Base-by-base conservation (phyloP, 192 early-diverging fungal genomes). In the Rhizoclosmatium sp. region DNA sequence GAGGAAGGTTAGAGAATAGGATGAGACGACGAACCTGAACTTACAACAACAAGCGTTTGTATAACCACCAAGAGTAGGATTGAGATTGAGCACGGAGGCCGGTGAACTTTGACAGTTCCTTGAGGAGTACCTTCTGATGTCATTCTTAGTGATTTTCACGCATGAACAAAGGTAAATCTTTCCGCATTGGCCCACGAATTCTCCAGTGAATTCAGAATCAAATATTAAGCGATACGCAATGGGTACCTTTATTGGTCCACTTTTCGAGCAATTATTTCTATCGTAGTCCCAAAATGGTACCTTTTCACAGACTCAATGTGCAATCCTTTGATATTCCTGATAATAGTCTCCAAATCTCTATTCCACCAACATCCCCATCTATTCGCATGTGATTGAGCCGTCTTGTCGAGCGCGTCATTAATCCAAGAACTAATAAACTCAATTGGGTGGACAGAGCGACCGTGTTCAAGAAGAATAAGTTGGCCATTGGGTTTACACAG, bases 351-450 rank as follows among this genome's bases (percentile, higher is more conserved):
- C 23, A 93, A 80, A 66, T 91, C 90, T 31, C 92, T 74, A 65
- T 93, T 93, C 86, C 88, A 93, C 90, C 90, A 93, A 71, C 92
- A 93, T 78, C 86, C 92, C 91, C 92, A 93, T 69, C 76, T 72
- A 10, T 84, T 75, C 5, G 90, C 91, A 82, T 93, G 92, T 48
- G 75, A 82, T 14, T 75, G 66, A 1, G 90, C 89, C 49, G 85
- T 87, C 65, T 87, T 88, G 59, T 93, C 92, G 44, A 93, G 75
- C 3, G 86, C 64, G 0, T 68, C 64, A 80, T 93, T 91, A 45
- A 92, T 39, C 85, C 85, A 91, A 21, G 81, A 77, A 7, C 31
- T 12, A 5, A 60, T 21, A 42, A 75, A 64, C 12, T 45, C 31
- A 23, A 69, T 19, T 0, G 73, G 60, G 78, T 85, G 87, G 23